Base-by-base conservation (phyloP, 2,329 filamentous ascomycete species). In the Moelleriella libera region DNA sequence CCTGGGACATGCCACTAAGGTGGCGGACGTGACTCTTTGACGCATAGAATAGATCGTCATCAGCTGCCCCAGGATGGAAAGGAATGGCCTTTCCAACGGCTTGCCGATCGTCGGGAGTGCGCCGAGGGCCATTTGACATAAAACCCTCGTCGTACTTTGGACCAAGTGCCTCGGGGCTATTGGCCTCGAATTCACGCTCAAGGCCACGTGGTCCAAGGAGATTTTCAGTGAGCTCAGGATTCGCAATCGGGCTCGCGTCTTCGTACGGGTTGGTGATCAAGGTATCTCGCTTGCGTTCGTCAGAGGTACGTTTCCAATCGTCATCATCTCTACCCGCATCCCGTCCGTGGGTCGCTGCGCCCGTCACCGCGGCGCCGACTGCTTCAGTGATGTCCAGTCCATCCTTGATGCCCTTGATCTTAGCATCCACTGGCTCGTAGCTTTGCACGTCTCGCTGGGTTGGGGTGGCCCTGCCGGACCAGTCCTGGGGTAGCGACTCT, bases 1-100 rank as follows among this genome's bases (percentile, higher is more conserved):
- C 90, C 58, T 96, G 88, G 6, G 90, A 96, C 68, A 95, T 83
- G 45, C 87, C 89, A 60, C 88, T 94, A 44, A 89, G 70, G 56
- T 92, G 81, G 45, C 86, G 80, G 37, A 65, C 59, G 53, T 82
- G 79, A 43, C 69, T 67, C 49, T 73, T 72, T 44, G 75, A 65
- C 30, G 68, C 66, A 50, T 78, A 78, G 59, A 88, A 88, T 1
- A 82, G 78, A 61, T 92, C 85, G 39, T 78, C 77, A 50, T 61
- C 68, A 1, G 48, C 53, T 21, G 50, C 70, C 46, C 75, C 66
- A 50, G 75, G 71, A 32, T 72, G 60, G 43, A 78, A 75, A 52
- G 66, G 64, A 41, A 76, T 58, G 28, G 72, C 75, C 57, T 82
- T 80, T 56, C 74, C 75, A 57, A 79, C 74, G 50, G 68, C 62